These are phyloP conservation scores for Colletotrichum sp. DNA, from an alignment of 2,329 filamentous ascomycete species.

Conservation along the genomic window DNA sequence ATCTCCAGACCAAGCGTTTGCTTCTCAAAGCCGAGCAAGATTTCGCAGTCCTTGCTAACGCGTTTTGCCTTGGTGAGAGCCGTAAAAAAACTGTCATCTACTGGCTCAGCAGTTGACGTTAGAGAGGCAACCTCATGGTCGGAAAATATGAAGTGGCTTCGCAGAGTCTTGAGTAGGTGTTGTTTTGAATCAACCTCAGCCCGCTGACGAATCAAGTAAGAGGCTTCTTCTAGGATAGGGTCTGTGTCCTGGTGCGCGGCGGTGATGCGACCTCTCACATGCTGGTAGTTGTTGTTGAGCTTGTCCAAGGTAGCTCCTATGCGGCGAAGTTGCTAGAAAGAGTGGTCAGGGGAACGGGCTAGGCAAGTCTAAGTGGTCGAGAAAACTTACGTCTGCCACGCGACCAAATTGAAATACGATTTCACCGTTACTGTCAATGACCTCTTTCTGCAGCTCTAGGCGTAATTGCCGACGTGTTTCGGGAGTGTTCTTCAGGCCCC, in stretches of 20 bases:
- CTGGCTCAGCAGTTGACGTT: constrained; percentile 78
- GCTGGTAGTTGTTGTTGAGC: constrained; percentile 79
- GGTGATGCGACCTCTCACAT: constrained; percentile 79
- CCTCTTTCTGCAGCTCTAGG: constrained; percentile 85
- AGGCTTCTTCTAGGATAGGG: constrained; percentile 78
- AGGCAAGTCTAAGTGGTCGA: neutral
- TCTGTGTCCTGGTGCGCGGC: constrained; percentile 77
- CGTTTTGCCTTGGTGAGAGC: constrained; percentile 80
- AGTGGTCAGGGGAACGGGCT: neutral
- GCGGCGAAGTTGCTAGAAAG: constrained; percentile 76
- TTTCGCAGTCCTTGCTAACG: constrained; percentile 86
- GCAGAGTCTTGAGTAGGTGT: constrained; percentile 77
- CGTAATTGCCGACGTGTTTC: constrained; percentile 81
- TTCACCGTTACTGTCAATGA: constrained; percentile 89
- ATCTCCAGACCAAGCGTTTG: constrained; percentile 88
- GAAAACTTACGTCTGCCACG: constrained; percentile 75
- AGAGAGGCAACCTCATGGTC: constrained; percentile 79
- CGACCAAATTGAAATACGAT: constrained; percentile 87
- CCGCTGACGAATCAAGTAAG: constrained; percentile 73
- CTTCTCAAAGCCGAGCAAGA: constrained; percentile 87
- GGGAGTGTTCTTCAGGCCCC: constrained; percentile 73
- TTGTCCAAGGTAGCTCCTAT: constrained; percentile 80
- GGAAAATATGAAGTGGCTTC: constrained; percentile 80
- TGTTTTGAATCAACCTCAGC: constrained; percentile 80
- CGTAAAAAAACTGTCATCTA: constrained; percentile 84